Conservation (phyloP, 2,329 filamentous ascomycete genomes). For the Aspergillus glaucus region DNA sequence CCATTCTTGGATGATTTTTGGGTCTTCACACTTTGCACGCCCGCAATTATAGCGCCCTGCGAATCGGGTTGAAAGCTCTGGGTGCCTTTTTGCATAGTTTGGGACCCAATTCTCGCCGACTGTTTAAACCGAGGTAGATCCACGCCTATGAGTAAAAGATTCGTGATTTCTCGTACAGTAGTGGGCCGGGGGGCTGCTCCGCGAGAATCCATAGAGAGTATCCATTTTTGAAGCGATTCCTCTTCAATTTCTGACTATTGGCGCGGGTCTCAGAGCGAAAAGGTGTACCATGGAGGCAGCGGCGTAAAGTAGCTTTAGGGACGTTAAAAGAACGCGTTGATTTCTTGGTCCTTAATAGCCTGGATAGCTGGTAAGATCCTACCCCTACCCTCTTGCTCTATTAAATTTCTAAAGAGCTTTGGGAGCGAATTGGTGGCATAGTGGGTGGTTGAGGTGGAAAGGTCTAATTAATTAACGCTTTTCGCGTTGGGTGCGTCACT, state of each 20-base stretch:
- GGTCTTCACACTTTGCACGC: too few species aligned
- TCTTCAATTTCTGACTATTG: background rate
- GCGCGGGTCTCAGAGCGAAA: too few species aligned
- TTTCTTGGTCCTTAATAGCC: background rate
- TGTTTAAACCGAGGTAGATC: background rate
- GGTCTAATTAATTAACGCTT: too few species aligned
- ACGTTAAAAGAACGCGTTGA: too few species aligned
- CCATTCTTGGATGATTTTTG: too few species aligned
- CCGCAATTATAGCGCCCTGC: too few species aligned
- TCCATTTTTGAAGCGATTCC: background rate
- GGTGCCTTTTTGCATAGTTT: too few species aligned
- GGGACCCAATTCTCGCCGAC: too few species aligned
- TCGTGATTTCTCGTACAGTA: background rate
- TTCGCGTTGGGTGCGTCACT: background rate
- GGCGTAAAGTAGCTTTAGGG: too few species aligned
- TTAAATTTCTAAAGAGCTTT: background rate
- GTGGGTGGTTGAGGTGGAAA: background rate
- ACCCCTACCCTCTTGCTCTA: background rate
- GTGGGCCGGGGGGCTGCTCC: background rate
- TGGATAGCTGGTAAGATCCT: background rate
- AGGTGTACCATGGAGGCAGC: too few species aligned
- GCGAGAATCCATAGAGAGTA: background rate
- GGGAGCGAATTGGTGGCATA: background rate
- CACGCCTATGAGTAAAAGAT: background rate
- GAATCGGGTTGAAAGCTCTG: too few species aligned